Conservation (phyloP, 202 grass and related monocot genomes). For the Setaria viridis region DNA sequence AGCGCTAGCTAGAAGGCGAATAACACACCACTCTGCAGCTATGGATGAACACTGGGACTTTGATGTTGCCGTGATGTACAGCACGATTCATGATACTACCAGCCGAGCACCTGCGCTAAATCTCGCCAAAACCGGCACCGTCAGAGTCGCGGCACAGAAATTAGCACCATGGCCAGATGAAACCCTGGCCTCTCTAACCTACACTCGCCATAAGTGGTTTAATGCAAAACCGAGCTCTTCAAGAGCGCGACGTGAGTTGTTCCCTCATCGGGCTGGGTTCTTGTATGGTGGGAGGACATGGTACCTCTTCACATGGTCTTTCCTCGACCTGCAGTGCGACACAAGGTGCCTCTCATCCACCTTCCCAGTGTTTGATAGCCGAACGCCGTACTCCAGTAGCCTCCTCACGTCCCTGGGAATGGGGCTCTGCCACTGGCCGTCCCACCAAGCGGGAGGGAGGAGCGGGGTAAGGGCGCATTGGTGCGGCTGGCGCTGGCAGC, state of each 20-base stretch:
- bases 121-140: slow-evolving; percentile 23
- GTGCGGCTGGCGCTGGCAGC: slow-evolving; percentile 65
- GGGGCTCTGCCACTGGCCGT: slow-evolving; percentile 75
- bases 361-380: slow-evolving; percentile 51
- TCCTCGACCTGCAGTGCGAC: slow-evolving; percentile 60
- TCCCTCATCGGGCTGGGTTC: background rate
- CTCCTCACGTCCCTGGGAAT: slow-evolving; percentile 56
- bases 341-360: slow-evolving; percentile 54
- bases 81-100: background rate
- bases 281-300: slow-evolving; percentile 54
- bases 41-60: background rate
- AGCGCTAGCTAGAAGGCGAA: too few species aligned
- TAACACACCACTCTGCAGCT: background rate
- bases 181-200: slow-evolving; percentile 32
- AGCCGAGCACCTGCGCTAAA: background rate
- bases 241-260: background rate
- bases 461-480: slow-evolving; percentile 76
- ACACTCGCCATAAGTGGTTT: background rate
- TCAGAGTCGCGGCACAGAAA: background rate
- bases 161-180: slow-evolving; percentile 11
- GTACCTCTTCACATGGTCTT: slow-evolving; percentile 72
- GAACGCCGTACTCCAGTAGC: slow-evolving; percentile 62
- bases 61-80: too few species aligned
- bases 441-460: slow-evolving; percentile 88
- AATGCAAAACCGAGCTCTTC: slow-evolving; percentile 12